Evolutionary conservation across 352 stramenopile genomes (phyloP).

Genomic region (Globisporangium parvum): DNA sequence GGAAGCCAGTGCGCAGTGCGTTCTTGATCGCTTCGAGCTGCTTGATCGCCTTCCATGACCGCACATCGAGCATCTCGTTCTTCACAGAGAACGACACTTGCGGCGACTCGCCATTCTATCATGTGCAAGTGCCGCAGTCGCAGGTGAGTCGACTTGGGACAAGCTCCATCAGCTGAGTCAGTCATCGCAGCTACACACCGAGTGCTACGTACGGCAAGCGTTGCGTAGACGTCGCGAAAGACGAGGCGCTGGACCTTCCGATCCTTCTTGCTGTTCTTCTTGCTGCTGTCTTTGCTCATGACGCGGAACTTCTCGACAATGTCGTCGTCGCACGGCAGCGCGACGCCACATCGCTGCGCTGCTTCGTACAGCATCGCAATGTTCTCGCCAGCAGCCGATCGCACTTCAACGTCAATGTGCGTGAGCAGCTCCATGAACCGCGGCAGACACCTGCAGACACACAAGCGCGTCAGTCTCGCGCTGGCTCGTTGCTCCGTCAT

Average conservation of each 20-base stretch:
- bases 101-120: conserved; percentile 70
- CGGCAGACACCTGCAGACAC: conserved; percentile 41
- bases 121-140: too few species aligned
- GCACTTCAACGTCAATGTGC: conserved; percentile 77
- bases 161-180: too few species aligned
- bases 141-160: too few species aligned
- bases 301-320: conserved; percentile 62
- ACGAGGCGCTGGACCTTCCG: conserved; percentile 80
- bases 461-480: not conserved
- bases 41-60: conserved; percentile 72
- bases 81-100: conserved; percentile 75
- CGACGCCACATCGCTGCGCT: conserved; percentile 35
- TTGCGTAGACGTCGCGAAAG: conserved; percentile 81
- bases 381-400: conserved; percentile 78
- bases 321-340: conserved; percentile 53
- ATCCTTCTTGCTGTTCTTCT: conserved; percentile 89
- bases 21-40: conserved; percentile 83
- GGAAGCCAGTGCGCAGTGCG: conserved; percentile 60
- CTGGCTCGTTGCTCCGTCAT: too few species aligned
- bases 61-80: conserved; percentile 65
- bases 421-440: conserved; percentile 67
- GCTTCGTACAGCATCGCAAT: conserved; percentile 80
- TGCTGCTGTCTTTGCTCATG: conserved; percentile 87
- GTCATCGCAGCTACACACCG: too few species aligned
- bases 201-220: conserved; percentile 49